These are phyloP conservation scores for Chlamydomonas sphaeroides DNA, from an alignment of 139 green algal genomes.

Conservation along the genomic window DNA sequence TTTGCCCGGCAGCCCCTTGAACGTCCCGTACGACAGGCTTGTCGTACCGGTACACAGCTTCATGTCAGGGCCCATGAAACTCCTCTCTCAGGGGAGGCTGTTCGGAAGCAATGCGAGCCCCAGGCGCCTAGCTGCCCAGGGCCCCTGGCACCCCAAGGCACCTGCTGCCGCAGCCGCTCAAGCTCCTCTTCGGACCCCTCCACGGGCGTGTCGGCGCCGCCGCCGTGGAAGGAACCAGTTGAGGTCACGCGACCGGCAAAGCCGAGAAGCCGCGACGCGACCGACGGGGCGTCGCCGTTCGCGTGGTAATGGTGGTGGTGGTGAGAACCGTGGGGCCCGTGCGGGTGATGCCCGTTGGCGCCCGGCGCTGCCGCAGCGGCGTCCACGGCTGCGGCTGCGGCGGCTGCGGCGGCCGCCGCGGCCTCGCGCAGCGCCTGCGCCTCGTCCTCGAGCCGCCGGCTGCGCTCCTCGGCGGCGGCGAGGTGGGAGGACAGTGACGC, in stretches of 20 bases:
- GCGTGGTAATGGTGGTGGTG: not conserved
- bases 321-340: not conserved
- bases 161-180: constrained; percentile 40
- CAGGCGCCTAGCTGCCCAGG: too few species aligned
- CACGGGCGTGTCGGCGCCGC: not conserved
- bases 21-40: too few species aligned
- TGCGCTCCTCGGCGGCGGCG: not conserved
- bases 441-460: constrained; percentile 7
- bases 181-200: not conserved
- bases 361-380: not conserved
- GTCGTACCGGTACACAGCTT: too few species aligned
- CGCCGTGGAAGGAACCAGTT: constrained; percentile 1
- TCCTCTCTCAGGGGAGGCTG: too few species aligned
- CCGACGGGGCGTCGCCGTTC: not conserved
- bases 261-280: not conserved
- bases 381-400: not conserved
- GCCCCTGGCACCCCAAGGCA: too few species aligned
- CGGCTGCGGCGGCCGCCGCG: constrained; percentile 19
- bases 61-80: too few species aligned
- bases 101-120: too few species aligned
- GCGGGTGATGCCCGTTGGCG: not conserved
- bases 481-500: not conserved
- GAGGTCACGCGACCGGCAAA: constrained; percentile 1
- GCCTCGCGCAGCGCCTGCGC: constrained; percentile 1
- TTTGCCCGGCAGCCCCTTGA: too few species aligned